Evolutionary conservation across 148 eudicot genomes (phyloP).

Genomic region (Linanthus parryae): DNA sequence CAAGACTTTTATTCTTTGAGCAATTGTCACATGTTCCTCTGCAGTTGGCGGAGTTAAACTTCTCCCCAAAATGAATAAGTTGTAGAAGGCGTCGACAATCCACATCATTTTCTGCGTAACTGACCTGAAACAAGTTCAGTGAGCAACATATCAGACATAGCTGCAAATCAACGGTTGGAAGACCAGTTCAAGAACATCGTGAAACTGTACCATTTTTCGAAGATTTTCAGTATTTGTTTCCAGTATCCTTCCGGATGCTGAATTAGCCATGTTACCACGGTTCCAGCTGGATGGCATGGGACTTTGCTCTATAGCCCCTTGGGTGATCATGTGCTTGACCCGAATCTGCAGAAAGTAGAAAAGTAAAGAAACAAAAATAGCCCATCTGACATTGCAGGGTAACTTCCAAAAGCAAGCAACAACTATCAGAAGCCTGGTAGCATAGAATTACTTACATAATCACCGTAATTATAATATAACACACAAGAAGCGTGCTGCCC

Average conservation of each 20-base stretch:
- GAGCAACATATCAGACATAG: not conserved
- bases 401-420: constrained; percentile 1
- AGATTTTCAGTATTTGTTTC: constrained; percentile 90
- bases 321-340: constrained; percentile 91
- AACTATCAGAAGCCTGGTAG: not conserved
- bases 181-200: no score
- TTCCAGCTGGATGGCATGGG: constrained; percentile 37
- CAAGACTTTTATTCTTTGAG: constrained; percentile 41
- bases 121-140: constrained; percentile 49
- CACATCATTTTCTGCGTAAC: constrained; percentile 90
- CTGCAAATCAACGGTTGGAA: no score
- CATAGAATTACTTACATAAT: constrained; percentile 55
- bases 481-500: constrained; percentile 78
- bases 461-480: constrained; percentile 86
- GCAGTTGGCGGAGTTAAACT: constrained; percentile 65
- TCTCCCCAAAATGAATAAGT: constrained; percentile 91
- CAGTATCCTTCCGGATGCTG: constrained; percentile 64
- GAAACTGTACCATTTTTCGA: constrained; percentile 57
- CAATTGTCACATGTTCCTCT: constrained; percentile 89
- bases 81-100: constrained; percentile 94
- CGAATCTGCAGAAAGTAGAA: constrained; percentile 51
- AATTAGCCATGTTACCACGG: constrained; percentile 31
- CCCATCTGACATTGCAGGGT: not conserved
- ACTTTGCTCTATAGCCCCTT: constrained; percentile 73
- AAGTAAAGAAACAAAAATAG: constrained; percentile 4